Evolutionary conservation across 768 basidiomycete species (phyloP).

Genomic region (Xerocomellus chrysenteron): DNA sequence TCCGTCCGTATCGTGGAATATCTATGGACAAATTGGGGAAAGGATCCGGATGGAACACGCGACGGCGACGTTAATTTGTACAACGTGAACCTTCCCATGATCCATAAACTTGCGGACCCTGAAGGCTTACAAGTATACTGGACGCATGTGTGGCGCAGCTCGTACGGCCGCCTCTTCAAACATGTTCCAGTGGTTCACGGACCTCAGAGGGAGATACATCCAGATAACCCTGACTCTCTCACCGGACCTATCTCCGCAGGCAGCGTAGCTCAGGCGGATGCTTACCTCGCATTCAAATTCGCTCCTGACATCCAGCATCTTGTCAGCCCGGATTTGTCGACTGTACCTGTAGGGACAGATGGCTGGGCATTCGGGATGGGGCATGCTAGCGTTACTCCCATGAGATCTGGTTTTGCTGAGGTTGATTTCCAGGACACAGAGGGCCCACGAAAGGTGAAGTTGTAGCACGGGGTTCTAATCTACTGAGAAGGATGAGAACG

Average conservation of each 20-base stretch:
- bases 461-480: constrained; percentile 44
- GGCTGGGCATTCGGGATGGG: constrained; percentile 76
- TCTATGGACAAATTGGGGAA: constrained; percentile 86
- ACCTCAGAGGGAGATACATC: constrained; percentile 26
- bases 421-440: constrained; percentile 6
- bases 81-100: constrained; percentile 84
- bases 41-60: constrained; percentile 56
- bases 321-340: constrained; percentile 55
- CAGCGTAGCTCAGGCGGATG: constrained; percentile 19
- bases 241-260: neutral
- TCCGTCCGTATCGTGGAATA: constrained; percentile 64
- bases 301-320: constrained; percentile 69
- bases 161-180: constrained; percentile 81
- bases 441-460: constrained; percentile 14
- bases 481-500: neutral
- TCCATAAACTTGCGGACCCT: constrained; percentile 58
- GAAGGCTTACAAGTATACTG: constrained; percentile 69
- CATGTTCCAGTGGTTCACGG: constrained; percentile 29
- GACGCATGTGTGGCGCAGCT: constrained; percentile 84
- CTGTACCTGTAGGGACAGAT: constrained; percentile 77
- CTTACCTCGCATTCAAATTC: constrained; percentile 69
- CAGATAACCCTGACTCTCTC: constrained; percentile 47
- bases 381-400: constrained; percentile 73
- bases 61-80: constrained; percentile 76
- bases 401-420: constrained; percentile 75